These are phyloP conservation scores for Fraxinus anomala DNA, from an alignment of 257 asterid genomes.

Conservation along the genomic window DNA sequence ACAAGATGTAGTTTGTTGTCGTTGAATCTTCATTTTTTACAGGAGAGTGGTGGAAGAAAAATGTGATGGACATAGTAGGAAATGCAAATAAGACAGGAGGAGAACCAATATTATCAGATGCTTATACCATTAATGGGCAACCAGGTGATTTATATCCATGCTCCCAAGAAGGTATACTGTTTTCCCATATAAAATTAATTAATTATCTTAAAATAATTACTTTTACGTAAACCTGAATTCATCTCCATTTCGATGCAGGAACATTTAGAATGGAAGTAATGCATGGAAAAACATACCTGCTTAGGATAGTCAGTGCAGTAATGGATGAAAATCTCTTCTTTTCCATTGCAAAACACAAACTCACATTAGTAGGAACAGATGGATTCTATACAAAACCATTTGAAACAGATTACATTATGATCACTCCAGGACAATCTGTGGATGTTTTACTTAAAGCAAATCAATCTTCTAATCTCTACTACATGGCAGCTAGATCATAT, in stretches of 20 bases:
- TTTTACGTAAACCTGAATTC: background rate
- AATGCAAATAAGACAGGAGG: conserved; percentile 53
- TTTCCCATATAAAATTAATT: background rate
- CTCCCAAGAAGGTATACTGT: conserved; percentile 44
- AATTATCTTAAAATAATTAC: background rate
- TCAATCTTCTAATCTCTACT: conserved; percentile 29
- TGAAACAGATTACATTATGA: conserved; percentile 40
- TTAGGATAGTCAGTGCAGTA: conserved; percentile 40
- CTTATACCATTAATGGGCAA: conserved; percentile 55
- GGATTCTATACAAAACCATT: conserved; percentile 53
- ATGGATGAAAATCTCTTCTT: conserved; percentile 53
- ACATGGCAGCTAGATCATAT: conserved; percentile 43
- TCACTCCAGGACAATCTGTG: conserved; percentile 53
- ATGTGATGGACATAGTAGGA: conserved; percentile 44
- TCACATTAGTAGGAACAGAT: conserved; percentile 40
- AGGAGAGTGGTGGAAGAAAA: conserved; percentile 64
- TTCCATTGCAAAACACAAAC: conserved; percentile 40
- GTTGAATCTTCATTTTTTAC: background rate
- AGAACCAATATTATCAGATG: conserved; percentile 52
- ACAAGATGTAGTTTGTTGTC: background rate
- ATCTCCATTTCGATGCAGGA: conserved; percentile 23
- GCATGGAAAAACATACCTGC: conserved; percentile 43
- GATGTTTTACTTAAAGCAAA: conserved; percentile 34
- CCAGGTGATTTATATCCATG: conserved; percentile 60
- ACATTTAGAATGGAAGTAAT: conserved; percentile 37